Evolutionary conservation across 352 stramenopile genomes (phyloP).

Genomic region (Phytophthora quininea): DNA sequence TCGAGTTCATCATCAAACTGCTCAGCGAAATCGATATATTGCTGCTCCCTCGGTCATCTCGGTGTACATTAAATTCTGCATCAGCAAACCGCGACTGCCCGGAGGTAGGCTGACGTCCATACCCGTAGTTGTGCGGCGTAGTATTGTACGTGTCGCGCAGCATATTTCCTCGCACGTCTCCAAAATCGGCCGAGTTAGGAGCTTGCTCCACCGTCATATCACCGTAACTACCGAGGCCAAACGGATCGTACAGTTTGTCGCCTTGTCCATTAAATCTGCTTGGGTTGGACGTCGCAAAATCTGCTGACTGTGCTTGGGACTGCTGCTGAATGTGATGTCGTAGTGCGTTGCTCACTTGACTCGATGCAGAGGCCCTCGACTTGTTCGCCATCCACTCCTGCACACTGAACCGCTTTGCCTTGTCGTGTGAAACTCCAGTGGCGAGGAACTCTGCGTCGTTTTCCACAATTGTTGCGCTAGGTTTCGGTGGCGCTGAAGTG

Average conservation of each 20-base stretch:
- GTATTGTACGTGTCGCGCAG: slow-evolving; percentile 1
- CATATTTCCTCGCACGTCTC: background rate
- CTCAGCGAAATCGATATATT: slow-evolving; percentile 58
- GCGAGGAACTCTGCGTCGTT: slow-evolving; percentile 57
- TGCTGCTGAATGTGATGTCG: slow-evolving; percentile 28
- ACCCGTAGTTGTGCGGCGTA: slow-evolving; percentile 31
- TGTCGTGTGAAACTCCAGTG: slow-evolving; percentile 74
- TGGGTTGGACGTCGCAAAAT: slow-evolving; percentile 1
- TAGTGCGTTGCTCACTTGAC: slow-evolving; percentile 30
- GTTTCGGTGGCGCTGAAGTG: slow-evolving; percentile 19
- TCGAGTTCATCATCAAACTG: slow-evolving; percentile 50
- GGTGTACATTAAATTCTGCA: slow-evolving; percentile 10
- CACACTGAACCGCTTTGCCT: slow-evolving; percentile 64
- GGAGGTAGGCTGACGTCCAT: slow-evolving; percentile 25
- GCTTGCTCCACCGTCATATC: background rate
- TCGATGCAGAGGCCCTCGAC: slow-evolving; percentile 36
- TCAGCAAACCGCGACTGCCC: slow-evolving; percentile 12
- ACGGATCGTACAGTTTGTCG: slow-evolving; percentile 10
- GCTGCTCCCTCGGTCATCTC: slow-evolving; percentile 26
- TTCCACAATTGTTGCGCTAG: slow-evolving; percentile 33
- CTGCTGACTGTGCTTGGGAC: slow-evolving; percentile 10
- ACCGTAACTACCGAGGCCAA: slow-evolving; percentile 7
- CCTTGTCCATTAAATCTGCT: slow-evolving; percentile 7
- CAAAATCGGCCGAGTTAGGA: background rate
- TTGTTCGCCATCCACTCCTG: slow-evolving; percentile 82